Evolutionary conservation across 202 grass and related monocot genomes (phyloP).

Genomic region (Dendrocalamus latiflorus): DNA sequence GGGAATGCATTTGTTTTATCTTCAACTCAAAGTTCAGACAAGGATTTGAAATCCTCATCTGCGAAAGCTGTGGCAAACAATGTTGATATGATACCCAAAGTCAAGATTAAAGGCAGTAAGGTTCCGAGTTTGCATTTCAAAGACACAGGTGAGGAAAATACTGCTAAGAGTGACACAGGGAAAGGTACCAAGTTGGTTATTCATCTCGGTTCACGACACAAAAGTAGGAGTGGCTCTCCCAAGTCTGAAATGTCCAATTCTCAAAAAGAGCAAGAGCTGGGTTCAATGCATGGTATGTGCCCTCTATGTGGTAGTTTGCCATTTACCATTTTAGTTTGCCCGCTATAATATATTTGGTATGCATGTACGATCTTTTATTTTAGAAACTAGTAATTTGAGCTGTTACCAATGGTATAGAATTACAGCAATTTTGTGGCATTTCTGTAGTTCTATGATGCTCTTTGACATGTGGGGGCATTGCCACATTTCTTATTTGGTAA

Average conservation of each 20-base stretch:
- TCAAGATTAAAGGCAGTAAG: conserved; percentile 66
- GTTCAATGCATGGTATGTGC: conserved; percentile 57
- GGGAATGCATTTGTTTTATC: conserved; percentile 36
- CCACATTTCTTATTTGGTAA: background rate
- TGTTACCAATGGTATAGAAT: background rate
- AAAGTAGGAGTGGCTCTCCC: conserved; percentile 64
- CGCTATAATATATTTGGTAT: conserved; percentile 21
- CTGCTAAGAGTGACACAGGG: conserved; percentile 52
- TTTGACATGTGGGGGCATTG: background rate
- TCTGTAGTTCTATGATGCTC: background rate
- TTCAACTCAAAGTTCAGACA: conserved; percentile 41
- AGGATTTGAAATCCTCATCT: conserved; percentile 37
- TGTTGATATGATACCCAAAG: conserved; percentile 50
- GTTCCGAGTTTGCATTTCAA: conserved; percentile 55
- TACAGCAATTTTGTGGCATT: background rate
- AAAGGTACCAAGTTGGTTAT: conserved; percentile 93
- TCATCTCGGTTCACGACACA: conserved; percentile 74
- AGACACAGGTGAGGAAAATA: conserved; percentile 46
- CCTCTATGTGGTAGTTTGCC: background rate
- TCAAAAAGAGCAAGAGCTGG: conserved; percentile 69
- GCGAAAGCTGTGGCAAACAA: conserved; percentile 27
- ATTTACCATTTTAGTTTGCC: conserved; percentile 24
- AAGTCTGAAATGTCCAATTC: conserved; percentile 75
- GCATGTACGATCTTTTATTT: background rate
- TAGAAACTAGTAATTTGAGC: background rate